Evolutionary conservation across 768 basidiomycete genomes (phyloP).

Genomic region (Russula emetica): DNA sequence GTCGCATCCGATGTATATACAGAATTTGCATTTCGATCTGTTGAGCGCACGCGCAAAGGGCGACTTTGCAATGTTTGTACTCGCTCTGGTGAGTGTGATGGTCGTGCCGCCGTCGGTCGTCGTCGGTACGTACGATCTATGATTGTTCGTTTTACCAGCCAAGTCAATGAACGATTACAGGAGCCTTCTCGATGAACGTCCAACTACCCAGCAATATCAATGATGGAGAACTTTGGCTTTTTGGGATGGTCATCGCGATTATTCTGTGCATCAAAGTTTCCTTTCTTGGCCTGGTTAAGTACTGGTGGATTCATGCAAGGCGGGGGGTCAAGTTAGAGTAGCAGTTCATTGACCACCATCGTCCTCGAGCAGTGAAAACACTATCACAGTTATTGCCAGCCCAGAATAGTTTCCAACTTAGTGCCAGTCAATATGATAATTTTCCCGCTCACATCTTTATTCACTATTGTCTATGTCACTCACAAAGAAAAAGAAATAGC

Average conservation of each 20-base stretch:
- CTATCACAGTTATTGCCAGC: not conserved
- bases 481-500: not conserved
- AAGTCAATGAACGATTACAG: slow-evolving; percentile 37
- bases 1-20: slow-evolving; percentile 81
- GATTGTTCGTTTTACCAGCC: not conserved
- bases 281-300: slow-evolving; percentile 48
- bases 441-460: not conserved
- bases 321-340: slow-evolving; percentile 3
- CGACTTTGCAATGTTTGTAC: slow-evolving; percentile 60
- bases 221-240: slow-evolving; percentile 45
- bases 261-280: slow-evolving; percentile 43
- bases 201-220: slow-evolving; percentile 56
- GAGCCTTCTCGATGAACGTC: slow-evolving; percentile 65
- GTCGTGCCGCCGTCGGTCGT: slow-evolving; percentile 61
- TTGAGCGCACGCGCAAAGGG: slow-evolving; percentile 55
- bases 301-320: slow-evolving; percentile 62
- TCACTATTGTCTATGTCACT: not conserved
- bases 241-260: slow-evolving; percentile 50
- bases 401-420: not conserved
- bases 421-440: not conserved
- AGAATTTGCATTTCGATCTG: slow-evolving; percentile 64
- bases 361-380: not conserved
- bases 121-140: slow-evolving; percentile 42
- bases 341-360: no score
- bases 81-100: slow-evolving; percentile 64